Evolutionary conservation across 441 rosid species (phyloP).

Genomic region (Mallotus repandus): DNA sequence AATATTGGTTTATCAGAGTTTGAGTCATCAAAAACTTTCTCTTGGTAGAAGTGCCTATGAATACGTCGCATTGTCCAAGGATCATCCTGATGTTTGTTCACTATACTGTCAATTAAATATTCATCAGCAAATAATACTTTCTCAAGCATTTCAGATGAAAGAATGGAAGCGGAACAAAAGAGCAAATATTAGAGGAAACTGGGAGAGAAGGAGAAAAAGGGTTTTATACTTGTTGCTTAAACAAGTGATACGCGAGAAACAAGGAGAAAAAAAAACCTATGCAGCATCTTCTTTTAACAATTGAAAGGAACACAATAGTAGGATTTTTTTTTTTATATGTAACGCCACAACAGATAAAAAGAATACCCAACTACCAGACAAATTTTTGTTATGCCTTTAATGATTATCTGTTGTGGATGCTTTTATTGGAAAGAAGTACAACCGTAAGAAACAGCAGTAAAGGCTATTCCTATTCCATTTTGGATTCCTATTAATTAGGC

Average conservation of each 20-base stretch:
- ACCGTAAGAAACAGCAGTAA: too few species aligned
- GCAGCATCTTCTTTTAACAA: neutral
- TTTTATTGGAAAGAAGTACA: too few species aligned
- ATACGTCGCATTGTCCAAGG: conserved; percentile 50
- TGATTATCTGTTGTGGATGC: too few species aligned
- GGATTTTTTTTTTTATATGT: too few species aligned
- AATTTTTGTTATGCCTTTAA: neutral
- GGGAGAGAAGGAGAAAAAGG: neutral
- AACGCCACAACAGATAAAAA: too few species aligned
- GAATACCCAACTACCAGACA: neutral
- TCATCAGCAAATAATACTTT: conserved; percentile 12
- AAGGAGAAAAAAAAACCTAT: neutral
- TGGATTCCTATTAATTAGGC: too few species aligned
- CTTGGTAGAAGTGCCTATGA: conserved; percentile 65
- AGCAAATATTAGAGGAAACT: neutral
- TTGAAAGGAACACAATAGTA: neutral
- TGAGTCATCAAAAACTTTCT: conserved; percentile 74
- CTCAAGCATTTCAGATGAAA: conserved; percentile 1
- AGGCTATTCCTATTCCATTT: too few species aligned
- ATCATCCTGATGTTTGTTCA: conserved; percentile 45
- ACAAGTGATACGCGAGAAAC: neutral
- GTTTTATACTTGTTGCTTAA: neutral
- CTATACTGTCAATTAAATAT: conserved; percentile 44
- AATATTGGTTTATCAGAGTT: conserved; percentile 46
- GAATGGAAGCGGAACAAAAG: neutral